Base-by-base conservation (phyloP, 1,284 basidiomycete species). In the Meira miltonrushii region DNA sequence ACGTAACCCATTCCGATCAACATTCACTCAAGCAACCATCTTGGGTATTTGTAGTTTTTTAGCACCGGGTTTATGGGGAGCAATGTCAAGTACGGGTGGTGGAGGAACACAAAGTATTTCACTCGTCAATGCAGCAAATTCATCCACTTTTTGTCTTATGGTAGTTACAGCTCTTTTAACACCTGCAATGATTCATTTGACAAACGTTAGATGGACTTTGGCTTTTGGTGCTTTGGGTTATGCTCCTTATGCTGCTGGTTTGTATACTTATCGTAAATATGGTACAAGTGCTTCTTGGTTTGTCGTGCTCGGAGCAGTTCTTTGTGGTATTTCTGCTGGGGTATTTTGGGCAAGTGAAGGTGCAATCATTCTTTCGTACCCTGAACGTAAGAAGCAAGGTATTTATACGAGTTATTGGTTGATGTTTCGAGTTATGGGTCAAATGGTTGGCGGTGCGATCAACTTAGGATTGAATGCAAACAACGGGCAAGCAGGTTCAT, bases 91-190 rank as follows among this genome's bases (percentile, higher is more conserved):
- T 1, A 62, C 74, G 12, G 78, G 78, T 0, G 79, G 74, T 0
- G 79, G 79, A 15, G 79, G 79, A 2, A 54, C 33, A 12, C 51
- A 41, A 23, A 28, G 25, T 39, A 15, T 50, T 15, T 68, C 48
- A 21, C 67, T 77, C 25, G 78, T 79, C 46, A 78, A 79, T 37
- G 78, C 77, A 1, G 78, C 74, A 54, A 80, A 80, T 54, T 66
- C 73, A 0, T 25, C 79, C 13, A 79, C 79, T 1, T 80, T 75
- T 47, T 75, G 63, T 0, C 59, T 80, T 15, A 78, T 80, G 71
- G 74, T 80, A 11, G 46, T 79, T 37, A 79, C 78, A 0, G 69
- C 68, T 38, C 51, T 75, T 11, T 58, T 71, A 12, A 68, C 63
- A 19, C 56, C 60, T 3, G 63, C 66, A 0, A 55, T 70, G 12